Percentiles rank a stretch among this genome's conserved stretches.
Conservation (phyloP, 1,284 basidiomycete species). For the Volvariella surrecta region DNA sequence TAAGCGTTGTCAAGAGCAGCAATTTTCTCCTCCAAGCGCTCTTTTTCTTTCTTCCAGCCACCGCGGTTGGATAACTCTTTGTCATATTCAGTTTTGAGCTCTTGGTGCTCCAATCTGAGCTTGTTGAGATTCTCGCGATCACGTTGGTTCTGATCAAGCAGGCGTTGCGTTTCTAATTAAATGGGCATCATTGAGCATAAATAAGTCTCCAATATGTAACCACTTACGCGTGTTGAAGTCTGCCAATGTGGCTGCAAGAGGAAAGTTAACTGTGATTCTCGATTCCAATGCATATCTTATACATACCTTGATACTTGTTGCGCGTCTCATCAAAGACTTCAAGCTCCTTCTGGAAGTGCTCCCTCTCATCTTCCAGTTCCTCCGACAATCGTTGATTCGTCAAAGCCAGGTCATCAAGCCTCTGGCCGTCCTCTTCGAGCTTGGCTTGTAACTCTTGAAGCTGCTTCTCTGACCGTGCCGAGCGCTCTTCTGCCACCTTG, state of each 20-base stretch:
- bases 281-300: neutral
- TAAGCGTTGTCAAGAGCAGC: slow-evolving; percentile 70
- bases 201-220: slow-evolving; percentile 9
- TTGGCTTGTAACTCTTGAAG: slow-evolving; percentile 55
- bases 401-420: slow-evolving; percentile 57
- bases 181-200: slow-evolving; percentile 23
- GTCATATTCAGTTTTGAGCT: slow-evolving; percentile 67
- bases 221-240: slow-evolving; percentile 65
- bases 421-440: slow-evolving; percentile 60
- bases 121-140: slow-evolving; percentile 75
- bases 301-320: slow-evolving; percentile 74
- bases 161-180: slow-evolving; percentile 32
- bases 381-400: slow-evolving; percentile 59
- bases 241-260: slow-evolving; percentile 53
- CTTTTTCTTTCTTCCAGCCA: slow-evolving; percentile 82
- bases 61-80: slow-evolving; percentile 72
- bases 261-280: slow-evolving; percentile 7
- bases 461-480: slow-evolving; percentile 45
- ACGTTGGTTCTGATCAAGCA: slow-evolving; percentile 69
- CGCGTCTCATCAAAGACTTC: slow-evolving; percentile 72
- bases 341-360: slow-evolving; percentile 69
- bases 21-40: slow-evolving; percentile 78
- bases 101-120: slow-evolving; percentile 68
- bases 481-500: slow-evolving; percentile 41
- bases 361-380: slow-evolving; percentile 70